A percentile compares a stretch with the other conserved stretches of the same genome.
Conservation (phyloP, 495 filamentous ascomycete species). For the Tricharina praecox region DNA sequence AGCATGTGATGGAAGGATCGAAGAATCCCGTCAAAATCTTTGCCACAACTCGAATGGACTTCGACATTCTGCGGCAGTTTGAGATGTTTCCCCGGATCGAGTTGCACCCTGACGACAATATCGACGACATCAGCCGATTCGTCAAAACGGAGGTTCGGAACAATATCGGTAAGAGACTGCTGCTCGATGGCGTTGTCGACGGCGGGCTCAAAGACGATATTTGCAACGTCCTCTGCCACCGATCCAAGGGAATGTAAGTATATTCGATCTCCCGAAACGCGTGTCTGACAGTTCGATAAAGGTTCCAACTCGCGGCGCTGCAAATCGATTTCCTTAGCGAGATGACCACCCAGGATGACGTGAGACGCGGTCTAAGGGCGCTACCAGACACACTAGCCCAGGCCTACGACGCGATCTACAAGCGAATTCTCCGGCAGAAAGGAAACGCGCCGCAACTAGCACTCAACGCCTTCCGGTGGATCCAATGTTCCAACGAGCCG, state of each 20-base stretch:
- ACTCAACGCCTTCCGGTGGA: slow-evolving; percentile 1
- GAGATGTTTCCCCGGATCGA: neutral
- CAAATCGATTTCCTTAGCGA: neutral
- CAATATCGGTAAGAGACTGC: neutral
- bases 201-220: neutral
- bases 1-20: slow-evolving; percentile 1
- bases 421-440: neutral
- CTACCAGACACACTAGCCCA: neutral
- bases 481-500: neutral
- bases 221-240: neutral
- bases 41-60: slow-evolving; percentile 16
- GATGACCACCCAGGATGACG: neutral
- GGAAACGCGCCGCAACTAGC: neutral
- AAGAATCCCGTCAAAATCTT: slow-evolving; percentile 16
- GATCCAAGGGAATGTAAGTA: slow-evolving; percentile 4
- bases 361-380: neutral
- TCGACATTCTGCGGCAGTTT: slow-evolving; percentile 7
- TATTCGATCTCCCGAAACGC: too few species aligned
- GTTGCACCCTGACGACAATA: neutral
- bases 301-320: slow-evolving; percentile 1
- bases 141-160: slow-evolving; percentile 3
- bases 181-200: slow-evolving; percentile 1
- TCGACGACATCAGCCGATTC: slow-evolving; percentile 2
- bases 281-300: too few species aligned
- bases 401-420: neutral